Evolutionary conservation across 176 grass and related monocot species (phyloP), one percentile per base, ranked within the genome.

Genomic region (Leersia perrieri): DNA sequence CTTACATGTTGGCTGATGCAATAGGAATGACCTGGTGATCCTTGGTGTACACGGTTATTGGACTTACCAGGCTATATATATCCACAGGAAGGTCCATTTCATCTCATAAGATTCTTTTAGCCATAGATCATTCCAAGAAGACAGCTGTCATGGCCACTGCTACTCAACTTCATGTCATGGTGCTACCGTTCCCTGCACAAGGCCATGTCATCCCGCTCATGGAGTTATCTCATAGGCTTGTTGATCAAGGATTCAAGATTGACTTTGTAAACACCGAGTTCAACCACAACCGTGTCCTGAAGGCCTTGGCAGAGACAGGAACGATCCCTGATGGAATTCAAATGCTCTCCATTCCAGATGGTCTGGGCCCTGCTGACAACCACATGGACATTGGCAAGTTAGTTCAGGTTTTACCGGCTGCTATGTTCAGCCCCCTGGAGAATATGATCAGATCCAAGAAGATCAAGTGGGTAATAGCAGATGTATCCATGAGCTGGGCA

Each of bases 161-260:
- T 69, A 0, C 80, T 82, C 69, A 85, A 76, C 82, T 47, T 73
- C 92, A 80, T 94, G 77, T 85, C n/a, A 39, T 94, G 71, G 80
- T 89, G 18, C 45, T 92, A 22, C 92, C 87, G 11, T 85, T 89
- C 31, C 89, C 84, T 58, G 89, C 77, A 55, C 89, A 92, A 82
- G 87, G 87, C 44, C 92, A 89, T 89, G 87, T 89, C 74, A 84
- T 94, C 68, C 89, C 89, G 5, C 75, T 94, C 78, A 92, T 94
- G 84, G 89, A 89, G 67, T 82, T 87, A 23, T 87, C 89, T 28
- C 84, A 80, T 11, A 66, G 58, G 76, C 85, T 94, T 33, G 64
- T 77, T 12, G 68, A 70, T 3, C 85, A 83, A 26, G 92, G 87
- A 25, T 80, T 95, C 28, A 82, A 83, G 63, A 51, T 92, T 66